A percentile compares a stretch with the other conserved stretches of the same genome.
Evolutionary conservation across 441 rosid genomes (phyloP).

Genomic region (Gossypium lobatum): DNA sequence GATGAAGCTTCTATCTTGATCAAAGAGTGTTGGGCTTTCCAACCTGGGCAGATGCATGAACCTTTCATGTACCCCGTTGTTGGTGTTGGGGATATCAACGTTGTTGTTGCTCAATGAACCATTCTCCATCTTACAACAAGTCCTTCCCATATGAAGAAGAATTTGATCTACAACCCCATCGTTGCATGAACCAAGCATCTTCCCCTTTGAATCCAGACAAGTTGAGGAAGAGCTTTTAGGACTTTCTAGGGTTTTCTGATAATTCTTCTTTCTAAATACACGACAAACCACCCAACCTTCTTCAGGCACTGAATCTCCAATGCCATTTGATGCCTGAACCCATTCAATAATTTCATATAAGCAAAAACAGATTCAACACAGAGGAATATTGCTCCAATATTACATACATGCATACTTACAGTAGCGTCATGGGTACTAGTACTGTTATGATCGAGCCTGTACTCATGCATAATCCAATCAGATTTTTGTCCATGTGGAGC

Average conservation of each 20-base stretch:
- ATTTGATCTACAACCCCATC: slow-evolving; percentile 58
- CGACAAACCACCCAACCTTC: slow-evolving; percentile 97
- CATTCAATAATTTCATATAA: neutral
- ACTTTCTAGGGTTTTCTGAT: slow-evolving; percentile 66
- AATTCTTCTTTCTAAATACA: slow-evolving; percentile 78
- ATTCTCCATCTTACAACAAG: slow-evolving; percentile 55
- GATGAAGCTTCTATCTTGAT: slow-evolving; percentile 16
- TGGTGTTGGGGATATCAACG: slow-evolving; percentile 16
- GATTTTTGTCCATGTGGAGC: slow-evolving; percentile 97
- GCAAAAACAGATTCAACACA: neutral
- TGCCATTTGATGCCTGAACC: slow-evolving; percentile 31
- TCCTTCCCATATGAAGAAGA: slow-evolving; percentile 66
- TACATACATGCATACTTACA: slow-evolving; percentile 27
- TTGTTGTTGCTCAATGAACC: slow-evolving; percentile 25
- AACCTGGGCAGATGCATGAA: slow-evolving; percentile 70
- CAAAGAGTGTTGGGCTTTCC: slow-evolving; percentile 42
- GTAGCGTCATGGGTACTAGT: slow-evolving; percentile 17
- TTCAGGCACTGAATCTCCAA: slow-evolving; percentile 54
- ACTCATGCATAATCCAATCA: slow-evolving; percentile 98
- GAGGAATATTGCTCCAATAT: neutral
- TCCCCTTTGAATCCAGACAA: slow-evolving; percentile 33
- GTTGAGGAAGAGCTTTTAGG: slow-evolving; percentile 36
- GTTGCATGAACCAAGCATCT: slow-evolving; percentile 29
- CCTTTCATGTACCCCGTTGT: slow-evolving; percentile 32
- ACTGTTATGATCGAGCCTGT: slow-evolving; percentile 63